Percentiles rank a stretch among this genome's conserved stretches.
Evolutionary conservation across 371 early-diverging fungal species (phyloP).

Genomic region (Saksenaea oblongispora): DNA sequence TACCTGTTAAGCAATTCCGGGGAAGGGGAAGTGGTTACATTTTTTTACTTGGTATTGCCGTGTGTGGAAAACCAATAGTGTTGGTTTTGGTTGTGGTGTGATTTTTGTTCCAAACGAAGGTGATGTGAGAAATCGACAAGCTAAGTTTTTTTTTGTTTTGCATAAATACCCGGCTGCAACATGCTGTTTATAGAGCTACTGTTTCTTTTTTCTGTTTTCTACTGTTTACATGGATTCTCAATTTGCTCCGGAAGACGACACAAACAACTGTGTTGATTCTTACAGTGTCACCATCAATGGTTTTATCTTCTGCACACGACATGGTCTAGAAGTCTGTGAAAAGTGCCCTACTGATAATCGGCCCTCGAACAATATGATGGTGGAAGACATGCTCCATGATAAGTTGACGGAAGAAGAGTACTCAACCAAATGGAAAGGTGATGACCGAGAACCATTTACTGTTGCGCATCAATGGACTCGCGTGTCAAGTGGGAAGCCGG

Average conservation of each 20-base stretch:
- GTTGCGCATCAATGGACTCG: constrained; percentile 45
- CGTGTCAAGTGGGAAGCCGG: constrained; percentile 45
- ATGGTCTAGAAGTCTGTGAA: constrained; percentile 43
- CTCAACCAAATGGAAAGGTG: constrained; percentile 49
- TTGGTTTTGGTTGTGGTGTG: background rate
- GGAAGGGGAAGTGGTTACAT: too few species aligned
- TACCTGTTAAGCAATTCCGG: too few species aligned
- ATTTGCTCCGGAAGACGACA: constrained; percentile 29
- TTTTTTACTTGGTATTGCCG: background rate
- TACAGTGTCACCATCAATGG: constrained; percentile 39
- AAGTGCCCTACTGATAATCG: constrained; percentile 53
- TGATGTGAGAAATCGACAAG: background rate
- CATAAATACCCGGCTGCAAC: constrained; percentile 1
- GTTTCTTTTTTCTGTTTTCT: constrained; percentile 8
- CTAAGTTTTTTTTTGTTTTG: background rate
- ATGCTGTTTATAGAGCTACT: background rate
- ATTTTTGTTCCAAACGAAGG: background rate
- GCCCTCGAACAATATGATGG: constrained; percentile 36
- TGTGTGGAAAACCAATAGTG: background rate
- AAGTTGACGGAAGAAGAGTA: constrained; percentile 36
- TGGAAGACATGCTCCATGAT: constrained; percentile 45
- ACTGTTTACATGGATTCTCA: constrained; percentile 10
- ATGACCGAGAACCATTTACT: constrained; percentile 45
- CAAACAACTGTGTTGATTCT: constrained; percentile 40
- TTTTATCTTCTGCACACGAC: constrained; percentile 40